Evolutionary conservation across 331 rosid species (phyloP).

Genomic region (Rosa hybrid): DNA sequence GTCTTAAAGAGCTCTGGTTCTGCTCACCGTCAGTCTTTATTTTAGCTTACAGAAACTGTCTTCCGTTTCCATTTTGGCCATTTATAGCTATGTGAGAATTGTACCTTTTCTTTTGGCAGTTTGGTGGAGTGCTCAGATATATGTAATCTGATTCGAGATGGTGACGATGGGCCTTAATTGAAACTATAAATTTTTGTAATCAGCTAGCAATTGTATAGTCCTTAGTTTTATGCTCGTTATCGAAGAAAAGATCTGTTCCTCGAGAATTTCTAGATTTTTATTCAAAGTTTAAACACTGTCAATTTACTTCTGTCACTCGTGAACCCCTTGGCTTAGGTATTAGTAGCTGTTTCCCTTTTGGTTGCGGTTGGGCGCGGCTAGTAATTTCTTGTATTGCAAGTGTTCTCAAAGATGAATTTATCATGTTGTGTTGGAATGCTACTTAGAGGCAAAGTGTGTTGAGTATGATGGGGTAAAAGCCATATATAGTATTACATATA

Average conservation of each 20-base stretch:
- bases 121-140: conserved; percentile 95
- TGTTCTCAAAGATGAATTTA: background rate
- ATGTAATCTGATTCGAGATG: conserved; percentile 69
- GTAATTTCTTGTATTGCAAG: background rate
- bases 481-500: no score
- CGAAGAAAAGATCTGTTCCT: background rate
- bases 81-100: conserved; percentile 1
- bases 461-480: no score
- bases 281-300: background rate
- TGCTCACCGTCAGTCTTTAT: no score
- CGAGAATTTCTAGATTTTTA: background rate
- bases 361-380: no score
- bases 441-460: background rate
- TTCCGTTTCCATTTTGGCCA: background rate
- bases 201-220: background rate
- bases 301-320: background rate
- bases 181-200: background rate
- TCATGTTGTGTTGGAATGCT: background rate
- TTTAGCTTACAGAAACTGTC: background rate
- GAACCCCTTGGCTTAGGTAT: background rate
- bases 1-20: background rate
- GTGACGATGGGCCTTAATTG: conserved; percentile 54
- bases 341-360: background rate
- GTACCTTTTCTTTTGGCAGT: conserved; percentile 40
- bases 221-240: background rate